phyloP scores from a whole-genome alignment of 768 basidiomycete species.

The Termitomyces sp. region DNA sequence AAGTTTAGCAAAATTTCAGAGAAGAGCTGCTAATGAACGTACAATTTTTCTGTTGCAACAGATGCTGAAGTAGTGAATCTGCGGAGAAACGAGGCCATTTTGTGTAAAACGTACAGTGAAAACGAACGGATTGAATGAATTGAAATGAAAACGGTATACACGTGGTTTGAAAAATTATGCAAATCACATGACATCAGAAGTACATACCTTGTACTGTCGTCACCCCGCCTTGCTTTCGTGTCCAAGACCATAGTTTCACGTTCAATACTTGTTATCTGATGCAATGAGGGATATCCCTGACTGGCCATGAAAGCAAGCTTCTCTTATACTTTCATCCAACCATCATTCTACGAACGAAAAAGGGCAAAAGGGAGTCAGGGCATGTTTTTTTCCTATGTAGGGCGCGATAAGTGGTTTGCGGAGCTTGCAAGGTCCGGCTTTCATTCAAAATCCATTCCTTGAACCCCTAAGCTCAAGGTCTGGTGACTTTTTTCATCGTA shows the following conservation, averaged over 20 bases:
- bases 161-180: constrained; percentile 2
- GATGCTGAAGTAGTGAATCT: constrained; percentile 50
- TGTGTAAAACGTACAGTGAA: neutral
- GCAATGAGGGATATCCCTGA: neutral
- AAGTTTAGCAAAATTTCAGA: constrained; percentile 3
- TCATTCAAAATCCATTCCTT: neutral
- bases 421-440: neutral
- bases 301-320: neutral
- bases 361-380: neutral
- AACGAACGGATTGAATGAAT: neutral
- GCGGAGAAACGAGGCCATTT: constrained; percentile 50
- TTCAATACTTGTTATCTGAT: neutral
- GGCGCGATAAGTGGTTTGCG: neutral
- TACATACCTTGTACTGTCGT: constrained; percentile 7
- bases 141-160: too few species aligned
- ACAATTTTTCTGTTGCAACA: constrained; percentile 33
- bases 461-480: neutral
- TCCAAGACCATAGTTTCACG: neutral
- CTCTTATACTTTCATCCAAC: neutral
- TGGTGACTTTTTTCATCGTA: neutral
- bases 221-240: neutral
- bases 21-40: constrained; percentile 20
- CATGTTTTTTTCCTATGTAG: neutral
- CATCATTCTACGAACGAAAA: neutral
- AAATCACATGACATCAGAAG: constrained; percentile 14